Percentiles rank a stretch among this genome's conserved stretches.
Evolutionary conservation across 2,329 filamentous ascomycete species (phyloP).

Genomic region (Cladophialophora immunda): DNA sequence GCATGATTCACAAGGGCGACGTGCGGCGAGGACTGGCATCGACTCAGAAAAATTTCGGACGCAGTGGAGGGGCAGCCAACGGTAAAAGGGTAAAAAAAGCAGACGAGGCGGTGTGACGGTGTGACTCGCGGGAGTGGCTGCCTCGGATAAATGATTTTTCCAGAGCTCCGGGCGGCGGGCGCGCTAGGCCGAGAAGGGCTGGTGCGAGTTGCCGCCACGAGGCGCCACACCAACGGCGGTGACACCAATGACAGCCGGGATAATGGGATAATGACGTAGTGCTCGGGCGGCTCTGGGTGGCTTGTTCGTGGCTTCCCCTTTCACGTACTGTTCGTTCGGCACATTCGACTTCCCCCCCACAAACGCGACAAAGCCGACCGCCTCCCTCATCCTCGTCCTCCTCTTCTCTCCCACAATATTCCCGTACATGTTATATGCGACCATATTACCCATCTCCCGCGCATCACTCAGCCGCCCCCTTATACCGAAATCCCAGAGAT

Average conservation of each 20-base stretch:
- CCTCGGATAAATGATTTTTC: conserved; percentile 18
- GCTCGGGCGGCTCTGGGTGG: background rate
- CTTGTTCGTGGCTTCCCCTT: conserved; percentile 1
- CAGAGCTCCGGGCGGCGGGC: background rate
- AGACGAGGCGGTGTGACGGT: conserved; percentile 16
- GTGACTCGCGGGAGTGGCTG: conserved; percentile 4
- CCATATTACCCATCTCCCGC: conserved; percentile 1
- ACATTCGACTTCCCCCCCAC: background rate
- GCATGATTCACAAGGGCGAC: conserved; percentile 27
- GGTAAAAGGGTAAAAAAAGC: background rate
- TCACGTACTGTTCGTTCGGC: background rate
- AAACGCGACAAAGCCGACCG: background rate
- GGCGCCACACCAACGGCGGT: background rate
- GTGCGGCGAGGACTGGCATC: conserved; percentile 23
- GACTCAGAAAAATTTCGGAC: conserved; percentile 5
- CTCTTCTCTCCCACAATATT: background rate
- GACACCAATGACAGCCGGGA: no score
- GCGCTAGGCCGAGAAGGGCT: background rate
- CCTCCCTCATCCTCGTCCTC: background rate
- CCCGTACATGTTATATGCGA: background rate
- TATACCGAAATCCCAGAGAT: conserved; percentile 6
- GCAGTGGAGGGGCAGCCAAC: background rate
- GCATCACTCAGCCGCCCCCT: conserved; percentile 7
- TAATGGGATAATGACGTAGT: background rate
- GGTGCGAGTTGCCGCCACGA: background rate